Evolutionary conservation across 1,284 basidiomycete species (phyloP), one percentile per base, ranked within the genome.

Genomic region (Inonotus obliquus): DNA sequence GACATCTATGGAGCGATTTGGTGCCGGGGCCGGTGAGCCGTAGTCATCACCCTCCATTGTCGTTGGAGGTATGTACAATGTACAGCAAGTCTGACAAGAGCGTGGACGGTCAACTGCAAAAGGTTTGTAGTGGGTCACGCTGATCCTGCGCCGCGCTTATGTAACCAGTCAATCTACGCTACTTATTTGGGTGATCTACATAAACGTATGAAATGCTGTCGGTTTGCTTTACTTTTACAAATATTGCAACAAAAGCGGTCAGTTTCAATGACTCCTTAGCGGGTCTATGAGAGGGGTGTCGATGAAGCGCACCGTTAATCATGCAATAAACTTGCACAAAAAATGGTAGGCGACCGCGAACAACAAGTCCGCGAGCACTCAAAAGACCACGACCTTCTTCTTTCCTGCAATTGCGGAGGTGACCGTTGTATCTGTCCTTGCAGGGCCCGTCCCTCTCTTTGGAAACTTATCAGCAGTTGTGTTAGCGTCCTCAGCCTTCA

Each of bases 321-420:
- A 4, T 32, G 32, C 9, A 32, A 32, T 32, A n/a, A n/a, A n/a
- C n/a, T n/a, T 32, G 32, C 4, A 32, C 32, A 9, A 4, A 32
- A 9, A 9, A 32, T 32, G 32, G 32, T 9, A 17, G n/a, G 17
- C 19, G 7, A n/a, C 13, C 7, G 41, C 41, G 19, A n/a, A n/a
- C 1, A 9, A 7, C 41, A 44, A 44, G 41, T 35, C 23, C 7
- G 25, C 4, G 25, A 53, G 17, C 13, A 17, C 14, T 61, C 48
- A 61, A 44, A 61, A 87, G 67, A 89, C 88, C 60, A 76, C 70
- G 0, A 89, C 82, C 1, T 86, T 81, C 62, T 82, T 86, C 69
- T 82, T 82, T 39, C 75, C 69, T 54, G 71, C 66, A 9, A 68
- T 67, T n/a, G 17, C 7, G 13, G 70, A 65, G 14, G 72, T 60